These are phyloP conservation scores for Fusarium hainanense DNA, from an alignment of 2,329 filamentous ascomycete species.

Conservation along the genomic window DNA sequence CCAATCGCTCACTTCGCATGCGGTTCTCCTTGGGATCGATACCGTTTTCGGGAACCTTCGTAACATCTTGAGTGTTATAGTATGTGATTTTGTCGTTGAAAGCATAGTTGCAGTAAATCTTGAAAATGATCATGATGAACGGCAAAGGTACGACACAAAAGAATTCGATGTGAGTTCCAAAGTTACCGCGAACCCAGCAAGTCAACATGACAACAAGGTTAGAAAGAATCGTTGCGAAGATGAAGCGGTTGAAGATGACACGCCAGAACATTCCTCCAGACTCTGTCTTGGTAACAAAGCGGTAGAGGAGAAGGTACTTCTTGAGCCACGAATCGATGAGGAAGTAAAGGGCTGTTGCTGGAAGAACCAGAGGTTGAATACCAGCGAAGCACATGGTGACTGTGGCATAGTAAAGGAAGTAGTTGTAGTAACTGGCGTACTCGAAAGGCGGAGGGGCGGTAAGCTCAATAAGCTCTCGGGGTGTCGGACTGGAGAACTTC, in stretches of 20 bases:
- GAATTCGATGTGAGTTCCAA: slow-evolving; percentile 66
- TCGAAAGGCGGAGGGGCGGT: slow-evolving; percentile 94
- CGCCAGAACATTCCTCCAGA: slow-evolving; percentile 95
- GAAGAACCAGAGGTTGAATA: slow-evolving; percentile 87
- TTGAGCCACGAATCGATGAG: slow-evolving; percentile 87
- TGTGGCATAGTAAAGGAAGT: slow-evolving; percentile 93
- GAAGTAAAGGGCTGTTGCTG: slow-evolving; percentile 91
- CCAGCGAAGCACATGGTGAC: slow-evolving; percentile 86
- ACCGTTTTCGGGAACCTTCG: slow-evolving; percentile 58
- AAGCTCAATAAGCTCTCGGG: slow-evolving; percentile 89
- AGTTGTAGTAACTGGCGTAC: slow-evolving; percentile 97
- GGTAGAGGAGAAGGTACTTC: slow-evolving; percentile 94
- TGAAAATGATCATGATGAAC: slow-evolving; percentile 83
- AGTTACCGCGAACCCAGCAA: slow-evolving; percentile 74
- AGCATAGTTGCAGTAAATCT: slow-evolving; percentile 78
- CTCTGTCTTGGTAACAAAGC: slow-evolving; percentile 96
- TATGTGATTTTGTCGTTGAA: slow-evolving; percentile 87
- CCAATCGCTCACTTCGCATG: slow-evolving; percentile 74
- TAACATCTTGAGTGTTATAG: slow-evolving; percentile 74
- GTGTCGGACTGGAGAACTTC: slow-evolving; percentile 87
- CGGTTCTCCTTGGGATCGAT: slow-evolving; percentile 62
- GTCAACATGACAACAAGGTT: slow-evolving; percentile 83
- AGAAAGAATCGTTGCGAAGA: slow-evolving; percentile 82
- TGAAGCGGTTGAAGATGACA: slow-evolving; percentile 88
- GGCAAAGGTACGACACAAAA: slow-evolving; percentile 79